These are phyloP conservation scores for Candida pseudoviswanathii DNA, from an alignment of 1,139 yeast genomes.

Conservation along the genomic window DNA sequence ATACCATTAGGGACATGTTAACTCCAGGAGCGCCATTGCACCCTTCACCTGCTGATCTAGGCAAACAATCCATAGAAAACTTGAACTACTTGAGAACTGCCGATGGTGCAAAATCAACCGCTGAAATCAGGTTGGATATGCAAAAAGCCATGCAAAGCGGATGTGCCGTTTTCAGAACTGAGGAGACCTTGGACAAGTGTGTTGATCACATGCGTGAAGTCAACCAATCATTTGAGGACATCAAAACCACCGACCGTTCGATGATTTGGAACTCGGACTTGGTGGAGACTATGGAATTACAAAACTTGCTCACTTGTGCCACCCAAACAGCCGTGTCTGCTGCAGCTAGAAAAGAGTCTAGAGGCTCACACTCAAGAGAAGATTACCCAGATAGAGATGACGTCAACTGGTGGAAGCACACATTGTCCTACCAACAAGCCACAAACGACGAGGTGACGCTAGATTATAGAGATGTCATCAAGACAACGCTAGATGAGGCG, in stretches of 20 bases:
- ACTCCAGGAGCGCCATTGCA: slow-evolving; percentile 87
- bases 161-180: slow-evolving; percentile 95
- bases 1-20: slow-evolving; percentile 81
- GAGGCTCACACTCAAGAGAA: slow-evolving; percentile 99
- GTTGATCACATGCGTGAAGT: slow-evolving; percentile 75
- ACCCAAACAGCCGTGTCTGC: slow-evolving; percentile 94
- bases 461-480: slow-evolving; percentile 84
- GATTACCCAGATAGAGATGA: slow-evolving; percentile 97
- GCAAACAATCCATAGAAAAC: slow-evolving; percentile 86
- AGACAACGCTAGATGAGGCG: slow-evolving; percentile 79
- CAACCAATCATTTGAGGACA: slow-evolving; percentile 65
- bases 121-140: slow-evolving; percentile 88
- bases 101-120: slow-evolving; percentile 76
- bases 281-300: slow-evolving; percentile 94
- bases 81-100: slow-evolving; percentile 88
- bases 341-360: slow-evolving; percentile 92
- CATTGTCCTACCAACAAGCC: slow-evolving; percentile 83
- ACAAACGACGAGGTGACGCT: slow-evolving; percentile 73
- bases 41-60: slow-evolving; percentile 77
- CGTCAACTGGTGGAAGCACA: slow-evolving; percentile 96
- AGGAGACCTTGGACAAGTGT: slow-evolving; percentile 90
- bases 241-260: slow-evolving; percentile 90
- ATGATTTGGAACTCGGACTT: slow-evolving; percentile 99
- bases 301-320: slow-evolving; percentile 95
- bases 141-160: slow-evolving; percentile 96